Evolutionary conservation across 1,284 basidiomycete genomes (phyloP).

Genomic region (Neolentinus lepideus): DNA sequence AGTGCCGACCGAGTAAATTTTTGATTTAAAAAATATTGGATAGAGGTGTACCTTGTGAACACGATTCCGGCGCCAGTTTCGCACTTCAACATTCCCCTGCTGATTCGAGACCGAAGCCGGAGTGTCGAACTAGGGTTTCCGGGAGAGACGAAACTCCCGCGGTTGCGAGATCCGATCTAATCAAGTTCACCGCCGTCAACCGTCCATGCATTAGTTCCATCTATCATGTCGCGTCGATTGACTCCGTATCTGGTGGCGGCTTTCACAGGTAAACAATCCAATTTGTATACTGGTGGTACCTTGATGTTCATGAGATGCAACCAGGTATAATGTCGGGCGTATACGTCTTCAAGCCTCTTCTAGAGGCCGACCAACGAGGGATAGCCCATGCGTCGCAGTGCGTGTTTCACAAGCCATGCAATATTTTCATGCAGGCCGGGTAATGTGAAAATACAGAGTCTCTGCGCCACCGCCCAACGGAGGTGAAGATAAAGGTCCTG

Average conservation of each 20-base stretch:
- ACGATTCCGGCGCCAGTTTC: too few species aligned
- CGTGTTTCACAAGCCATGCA: too few species aligned
- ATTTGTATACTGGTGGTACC: background rate
- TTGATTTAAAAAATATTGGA: too few species aligned
- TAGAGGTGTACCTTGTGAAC: too few species aligned
- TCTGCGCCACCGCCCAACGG: too few species aligned
- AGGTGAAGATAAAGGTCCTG: too few species aligned
- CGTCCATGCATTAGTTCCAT: background rate
- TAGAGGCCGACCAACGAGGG: conserved; percentile 9
- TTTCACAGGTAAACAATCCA: conserved; percentile 8
- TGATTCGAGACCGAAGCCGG: background rate
- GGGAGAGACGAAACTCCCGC: background rate
- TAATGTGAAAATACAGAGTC: too few species aligned
- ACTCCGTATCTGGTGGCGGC: conserved; percentile 7
- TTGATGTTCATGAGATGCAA: background rate
- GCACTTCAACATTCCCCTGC: background rate
- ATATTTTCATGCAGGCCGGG: too few species aligned
- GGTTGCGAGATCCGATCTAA: background rate
- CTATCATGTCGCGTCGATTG: conserved; percentile 1
- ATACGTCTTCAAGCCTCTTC: conserved; percentile 43
- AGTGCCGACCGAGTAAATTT: too few species aligned
- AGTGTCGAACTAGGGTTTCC: background rate
- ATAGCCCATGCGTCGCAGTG: background rate
- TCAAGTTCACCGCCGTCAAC: background rate
- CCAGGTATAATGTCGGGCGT: conserved; percentile 54